These are phyloP conservation scores for Beauveria brongniartii DNA, from an alignment of 2,329 filamentous ascomycete genomes.

Conservation along the genomic window DNA sequence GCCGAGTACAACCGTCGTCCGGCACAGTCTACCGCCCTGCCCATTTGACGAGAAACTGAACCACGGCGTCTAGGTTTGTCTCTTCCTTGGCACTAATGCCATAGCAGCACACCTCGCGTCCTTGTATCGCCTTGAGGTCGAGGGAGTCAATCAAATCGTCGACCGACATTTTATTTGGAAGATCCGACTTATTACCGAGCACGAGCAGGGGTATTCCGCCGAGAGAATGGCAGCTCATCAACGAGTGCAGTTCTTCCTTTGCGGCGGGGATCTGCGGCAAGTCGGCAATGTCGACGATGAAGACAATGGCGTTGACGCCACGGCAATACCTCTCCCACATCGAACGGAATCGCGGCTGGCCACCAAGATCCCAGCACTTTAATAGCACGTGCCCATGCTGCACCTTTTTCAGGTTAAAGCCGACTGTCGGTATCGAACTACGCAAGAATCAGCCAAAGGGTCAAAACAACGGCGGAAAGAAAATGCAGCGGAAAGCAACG, in stretches of 20 bases:
- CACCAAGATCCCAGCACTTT: slow-evolving; percentile 98
- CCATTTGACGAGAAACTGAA: slow-evolving; percentile 93
- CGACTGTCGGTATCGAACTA: slow-evolving; percentile 96
- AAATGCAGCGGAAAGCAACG: background rate
- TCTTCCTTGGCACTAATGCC: slow-evolving; percentile 98
- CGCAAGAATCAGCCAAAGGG: slow-evolving; percentile 32
- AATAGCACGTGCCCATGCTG: slow-evolving; percentile 97
- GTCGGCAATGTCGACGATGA: slow-evolving; percentile 96
- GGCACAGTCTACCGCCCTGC: slow-evolving; percentile 52
- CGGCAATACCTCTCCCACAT: slow-evolving; percentile 99
- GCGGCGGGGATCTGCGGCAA: slow-evolving; percentile 71
- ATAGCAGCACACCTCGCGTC: slow-evolving; percentile 95
- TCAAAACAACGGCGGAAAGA: background rate
- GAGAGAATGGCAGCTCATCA: slow-evolving; percentile 77
- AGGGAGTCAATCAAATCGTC: slow-evolving; percentile 93
- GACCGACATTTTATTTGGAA: slow-evolving; percentile 82
- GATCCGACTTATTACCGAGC: slow-evolving; percentile 93
- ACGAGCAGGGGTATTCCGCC: slow-evolving; percentile 89
- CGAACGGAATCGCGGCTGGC: slow-evolving; percentile 89
- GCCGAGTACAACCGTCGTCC: slow-evolving; percentile 1
- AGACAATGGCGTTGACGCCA: slow-evolving; percentile 94
- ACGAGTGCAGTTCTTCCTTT: slow-evolving; percentile 82
- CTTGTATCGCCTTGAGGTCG: slow-evolving; percentile 79
- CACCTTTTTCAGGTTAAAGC: slow-evolving; percentile 98
- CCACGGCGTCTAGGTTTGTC: slow-evolving; percentile 92